A percentile compares a stretch with the other conserved stretches of the same genome.
Conservation (phyloP, 257 asterid genomes). For the Orobanche coerulescens region DNA sequence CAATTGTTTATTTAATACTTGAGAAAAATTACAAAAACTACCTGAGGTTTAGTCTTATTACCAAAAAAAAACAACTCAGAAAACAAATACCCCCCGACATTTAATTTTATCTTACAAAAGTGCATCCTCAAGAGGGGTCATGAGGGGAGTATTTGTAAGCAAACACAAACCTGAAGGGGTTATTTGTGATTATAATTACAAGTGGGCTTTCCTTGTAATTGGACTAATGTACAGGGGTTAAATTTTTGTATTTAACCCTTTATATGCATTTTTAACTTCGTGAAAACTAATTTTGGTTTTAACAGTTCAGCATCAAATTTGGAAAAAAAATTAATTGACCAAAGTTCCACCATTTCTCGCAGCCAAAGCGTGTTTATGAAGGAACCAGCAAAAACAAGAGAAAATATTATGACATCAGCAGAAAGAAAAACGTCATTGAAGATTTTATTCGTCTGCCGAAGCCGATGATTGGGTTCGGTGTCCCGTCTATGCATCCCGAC, state of each 20-base stretch:
- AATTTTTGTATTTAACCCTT: background rate
- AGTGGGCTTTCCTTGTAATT: background rate
- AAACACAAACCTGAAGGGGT: background rate
- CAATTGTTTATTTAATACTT: background rate
- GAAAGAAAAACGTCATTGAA: slow-evolving; percentile 19
- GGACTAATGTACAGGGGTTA: background rate
- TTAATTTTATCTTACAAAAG: background rate
- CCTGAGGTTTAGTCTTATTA: background rate
- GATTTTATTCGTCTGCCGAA: slow-evolving; percentile 49
- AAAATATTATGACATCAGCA: slow-evolving; percentile 24
- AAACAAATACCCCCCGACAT: no score
- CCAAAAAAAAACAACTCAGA: no score
- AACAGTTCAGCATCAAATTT: background rate
- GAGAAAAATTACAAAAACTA: background rate
- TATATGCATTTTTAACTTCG: background rate
- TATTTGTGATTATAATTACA: background rate
- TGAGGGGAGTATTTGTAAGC: background rate
- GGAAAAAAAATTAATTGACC: background rate
- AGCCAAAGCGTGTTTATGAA: slow-evolving; percentile 27
- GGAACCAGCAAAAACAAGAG: slow-evolving; percentile 41
- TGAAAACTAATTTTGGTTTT: background rate
- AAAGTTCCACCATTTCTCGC: slow-evolving; percentile 18
- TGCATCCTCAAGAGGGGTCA: no score
- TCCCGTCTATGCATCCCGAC: slow-evolving; percentile 33
- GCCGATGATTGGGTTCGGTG: slow-evolving; percentile 63